Percentiles rank a stretch among this genome's conserved stretches.
These are phyloP conservation scores for Vitis hybrid DNA, from an alignment of 177 flowering plant species.

Conservation along the genomic window DNA sequence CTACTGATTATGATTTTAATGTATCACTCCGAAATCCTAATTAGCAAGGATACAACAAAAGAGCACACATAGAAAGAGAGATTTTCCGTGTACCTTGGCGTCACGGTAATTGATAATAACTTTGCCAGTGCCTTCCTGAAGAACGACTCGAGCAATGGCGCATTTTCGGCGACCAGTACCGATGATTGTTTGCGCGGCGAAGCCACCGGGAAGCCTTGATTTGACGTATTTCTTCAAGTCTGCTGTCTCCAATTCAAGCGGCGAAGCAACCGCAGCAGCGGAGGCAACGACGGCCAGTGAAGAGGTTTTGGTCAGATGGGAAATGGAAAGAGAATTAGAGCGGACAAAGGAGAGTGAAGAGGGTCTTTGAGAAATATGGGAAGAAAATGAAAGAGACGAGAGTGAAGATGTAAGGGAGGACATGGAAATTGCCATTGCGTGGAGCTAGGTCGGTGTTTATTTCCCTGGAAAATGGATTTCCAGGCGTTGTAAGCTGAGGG, in stretches of 20 bases:
- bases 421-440: conserved; percentile 53
- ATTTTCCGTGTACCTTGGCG: conserved; percentile 55
- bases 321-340: conserved; percentile 22
- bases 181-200: conserved; percentile 76
- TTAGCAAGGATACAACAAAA: neutral
- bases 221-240: conserved; percentile 67
- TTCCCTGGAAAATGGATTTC: neutral
- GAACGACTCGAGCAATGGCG: conserved; percentile 92
- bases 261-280: conserved; percentile 15
- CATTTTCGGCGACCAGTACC: conserved; percentile 91
- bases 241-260: conserved; percentile 37
- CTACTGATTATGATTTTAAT: no score
- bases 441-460: neutral
- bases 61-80: neutral
- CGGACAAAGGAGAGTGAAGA: conserved; percentile 26
- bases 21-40: no score
- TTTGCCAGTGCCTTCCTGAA: conserved; percentile 88
- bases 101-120: conserved; percentile 88
- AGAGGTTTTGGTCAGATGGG: conserved; percentile 9
- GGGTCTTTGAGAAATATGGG: conserved; percentile 51
- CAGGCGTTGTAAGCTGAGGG: conserved; percentile 1
- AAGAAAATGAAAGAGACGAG: conserved; percentile 74
- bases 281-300: conserved; percentile 35
- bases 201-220: conserved; percentile 87
- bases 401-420: conserved; percentile 65